Base-by-base conservation (phyloP, 345 rosid species). In the Eucalyptus regnans region DNA sequence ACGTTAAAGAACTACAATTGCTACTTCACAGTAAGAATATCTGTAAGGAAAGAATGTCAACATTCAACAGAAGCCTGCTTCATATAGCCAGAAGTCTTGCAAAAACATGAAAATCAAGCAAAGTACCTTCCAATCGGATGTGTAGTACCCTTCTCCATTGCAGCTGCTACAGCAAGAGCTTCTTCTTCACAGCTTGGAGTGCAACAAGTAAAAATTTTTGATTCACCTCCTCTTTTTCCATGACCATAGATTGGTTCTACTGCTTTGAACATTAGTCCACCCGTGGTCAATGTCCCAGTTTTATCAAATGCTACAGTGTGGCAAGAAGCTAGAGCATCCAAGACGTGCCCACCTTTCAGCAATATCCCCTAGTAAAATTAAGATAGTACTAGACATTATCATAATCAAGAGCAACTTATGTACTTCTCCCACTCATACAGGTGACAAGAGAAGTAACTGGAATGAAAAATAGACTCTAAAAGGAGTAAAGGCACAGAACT, bases 131-230 rank as follows among this genome's bases (percentile, higher is more conserved):
- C 99, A 90, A 98, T 98, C 88, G 99, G 99, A 91, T 98, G 99
- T 83, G 99, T 98, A 68, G 99, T 97, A 86, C 99, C 99, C 95
- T 96, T 98, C 92, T 98, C 99, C 99, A 98, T 97, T 13, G 99
- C 99, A 92, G 99, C 96, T 29, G 99, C 99, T 56, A 98, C 98
- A 43, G 99, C 99, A 87, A 98, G 98, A 89, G 99, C 99, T 94
- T 98, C 98, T 89, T 94, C 95, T 92, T 98, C 99, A 94, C 99
- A 98, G 89, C 87, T 94, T 79, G 99, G 99, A 89, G 89, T 88
- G 89, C 99, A 98, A 91, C 99, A 98, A 50, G 94, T 92, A 60
- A 87, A 25, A 52, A 91, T 86, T 76, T 76, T 10, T 86, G 88
- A 91, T 76, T 90, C 51, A 49, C 90, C 87, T 50, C 87, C 93